Percentiles rank a stretch among this genome's conserved stretches.
phyloP scores from a whole-genome alignment of 495 filamentous ascomycete genomes.

The Aspergillus heteromorphus region DNA sequence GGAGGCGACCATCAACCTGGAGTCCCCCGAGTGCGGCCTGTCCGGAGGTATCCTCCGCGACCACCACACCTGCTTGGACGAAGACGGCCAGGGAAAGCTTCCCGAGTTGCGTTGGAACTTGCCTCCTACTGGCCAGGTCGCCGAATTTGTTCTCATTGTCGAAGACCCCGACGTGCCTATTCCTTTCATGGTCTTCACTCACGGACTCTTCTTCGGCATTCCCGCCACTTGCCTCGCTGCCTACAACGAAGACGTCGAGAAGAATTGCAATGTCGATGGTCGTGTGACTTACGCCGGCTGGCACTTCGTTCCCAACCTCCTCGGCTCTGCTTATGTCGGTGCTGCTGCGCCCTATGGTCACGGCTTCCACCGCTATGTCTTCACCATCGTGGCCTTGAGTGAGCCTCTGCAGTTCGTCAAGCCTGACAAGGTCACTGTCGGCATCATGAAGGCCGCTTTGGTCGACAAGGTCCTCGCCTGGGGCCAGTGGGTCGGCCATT shows the following conservation, averaged over 20 bases:
- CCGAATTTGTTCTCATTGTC: slow-evolving; percentile 45
- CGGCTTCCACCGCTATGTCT: slow-evolving; percentile 47
- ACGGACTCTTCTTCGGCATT: slow-evolving; percentile 44
- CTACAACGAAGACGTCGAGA: slow-evolving; percentile 26
- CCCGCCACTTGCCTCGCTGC: slow-evolving; percentile 26
- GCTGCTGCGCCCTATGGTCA: slow-evolving; percentile 42
- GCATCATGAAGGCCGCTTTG: slow-evolving; percentile 38
- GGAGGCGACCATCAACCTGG: slow-evolving; percentile 37
- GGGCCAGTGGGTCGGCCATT: slow-evolving; percentile 46
- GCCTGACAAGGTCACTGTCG: slow-evolving; percentile 31
- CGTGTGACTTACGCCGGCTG: slow-evolving; percentile 31
- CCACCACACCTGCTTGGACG: slow-evolving; percentile 30
- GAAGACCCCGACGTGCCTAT: slow-evolving; percentile 49
- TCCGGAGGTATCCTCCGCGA: slow-evolving; percentile 29
- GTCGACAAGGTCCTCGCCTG: slow-evolving; percentile 44
- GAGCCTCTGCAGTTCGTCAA: slow-evolving; percentile 29
- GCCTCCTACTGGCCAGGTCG: slow-evolving; percentile 22
- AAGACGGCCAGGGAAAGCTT: slow-evolving; percentile 32
- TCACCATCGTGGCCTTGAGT: slow-evolving; percentile 42
- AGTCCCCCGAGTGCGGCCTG: slow-evolving; percentile 34
- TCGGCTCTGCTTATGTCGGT: slow-evolving; percentile 29
- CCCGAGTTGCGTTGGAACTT: slow-evolving; percentile 38
- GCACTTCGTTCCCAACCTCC: slow-evolving; percentile 34
- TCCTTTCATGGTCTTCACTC: slow-evolving; percentile 37
- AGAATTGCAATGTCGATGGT: slow-evolving; percentile 12